Evolutionary conservation across 352 stramenopile genomes (phyloP).

Genomic region (Pythium rhizo-oryzae): DNA sequence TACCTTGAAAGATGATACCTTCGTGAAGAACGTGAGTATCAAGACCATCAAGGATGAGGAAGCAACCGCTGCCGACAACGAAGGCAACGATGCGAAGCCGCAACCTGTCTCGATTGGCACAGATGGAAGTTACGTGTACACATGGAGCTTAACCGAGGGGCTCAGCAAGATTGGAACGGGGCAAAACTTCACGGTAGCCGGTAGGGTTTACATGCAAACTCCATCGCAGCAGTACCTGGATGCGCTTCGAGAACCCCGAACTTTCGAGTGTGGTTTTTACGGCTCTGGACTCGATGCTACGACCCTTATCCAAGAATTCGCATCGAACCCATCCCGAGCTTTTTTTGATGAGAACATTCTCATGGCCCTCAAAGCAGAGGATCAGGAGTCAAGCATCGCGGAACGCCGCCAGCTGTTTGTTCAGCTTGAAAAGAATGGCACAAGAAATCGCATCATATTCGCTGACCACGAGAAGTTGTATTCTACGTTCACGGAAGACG

Average conservation of each 20-base stretch:
- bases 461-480: slow-evolving; percentile 35
- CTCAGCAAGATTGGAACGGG: slow-evolving; percentile 73
- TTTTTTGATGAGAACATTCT: slow-evolving; percentile 13
- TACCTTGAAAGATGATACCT: slow-evolving; percentile 40
- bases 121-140: slow-evolving; percentile 72
- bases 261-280: slow-evolving; percentile 39
- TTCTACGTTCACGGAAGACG: neutral
- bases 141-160: slow-evolving; percentile 46
- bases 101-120: slow-evolving; percentile 51
- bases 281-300: slow-evolving; percentile 51
- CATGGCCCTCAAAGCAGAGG: neutral
- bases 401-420: neutral
- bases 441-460: slow-evolving; percentile 22
- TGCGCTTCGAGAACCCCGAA: slow-evolving; percentile 27
- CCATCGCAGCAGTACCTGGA: slow-evolving; percentile 35
- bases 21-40: slow-evolving; percentile 52
- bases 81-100: neutral
- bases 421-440: neutral
- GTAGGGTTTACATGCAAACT: slow-evolving; percentile 58
- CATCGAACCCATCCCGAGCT: neutral
- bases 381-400: neutral
- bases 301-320: slow-evolving; percentile 17
- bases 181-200: slow-evolving; percentile 68
- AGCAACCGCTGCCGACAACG: neutral
- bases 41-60: slow-evolving; percentile 39